Base-by-base conservation (phyloP, 2,329 filamentous ascomycete genomes). In the Aureobasidium lini region DNA sequence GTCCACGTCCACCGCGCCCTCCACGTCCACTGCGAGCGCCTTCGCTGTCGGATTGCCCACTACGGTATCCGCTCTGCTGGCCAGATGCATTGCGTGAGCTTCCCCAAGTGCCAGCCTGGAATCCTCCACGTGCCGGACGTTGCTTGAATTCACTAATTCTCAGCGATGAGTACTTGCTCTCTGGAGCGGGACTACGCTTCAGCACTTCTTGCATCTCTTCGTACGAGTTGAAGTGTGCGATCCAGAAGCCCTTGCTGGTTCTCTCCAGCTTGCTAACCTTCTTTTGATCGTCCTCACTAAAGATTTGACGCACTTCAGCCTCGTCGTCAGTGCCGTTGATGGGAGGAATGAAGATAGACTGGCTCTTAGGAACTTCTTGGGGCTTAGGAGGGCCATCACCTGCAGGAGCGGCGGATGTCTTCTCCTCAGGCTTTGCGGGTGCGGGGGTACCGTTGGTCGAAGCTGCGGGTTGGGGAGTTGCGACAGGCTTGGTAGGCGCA, bases 141-240 rank as follows among this genome's bases (percentile, higher is more conserved):
- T 67, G 61, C 74, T 88, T 89, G 63, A 86, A 87, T 63, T 89
- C 85, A 64, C 90, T 88, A 67, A 87, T 86, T 84, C 71, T 59
- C 72, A 81, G 42, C 81, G 82, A 64, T 84, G 82, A 64, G 85
- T 88, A 69, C 43, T 62, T 62, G 29, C 60, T 67, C 18, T 72
- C 69, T 79, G 92, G 93, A 67, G 87, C 81, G 23, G 62, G 62
- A 61, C 95, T 80, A 64, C 85, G 85, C 43, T 85, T 82, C 68
- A 96, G 81, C 36, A 91, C 90, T 36, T 81, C 84, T 67, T 92
- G 89, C 69, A 93, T 89, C 52, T 95, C 89, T 65, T 95, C 88
- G 3, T 79, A 70, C 2, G 81, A 89, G 70, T 87, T 84, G 76
- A 97, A 97, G 65, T 92, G 87, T 29, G 90, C 90, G 52, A 96